Evolutionary conservation across 345 rosid species (phyloP), one percentile per base, ranked within the genome.

Genomic region (Barbarea vulgaris): DNA sequence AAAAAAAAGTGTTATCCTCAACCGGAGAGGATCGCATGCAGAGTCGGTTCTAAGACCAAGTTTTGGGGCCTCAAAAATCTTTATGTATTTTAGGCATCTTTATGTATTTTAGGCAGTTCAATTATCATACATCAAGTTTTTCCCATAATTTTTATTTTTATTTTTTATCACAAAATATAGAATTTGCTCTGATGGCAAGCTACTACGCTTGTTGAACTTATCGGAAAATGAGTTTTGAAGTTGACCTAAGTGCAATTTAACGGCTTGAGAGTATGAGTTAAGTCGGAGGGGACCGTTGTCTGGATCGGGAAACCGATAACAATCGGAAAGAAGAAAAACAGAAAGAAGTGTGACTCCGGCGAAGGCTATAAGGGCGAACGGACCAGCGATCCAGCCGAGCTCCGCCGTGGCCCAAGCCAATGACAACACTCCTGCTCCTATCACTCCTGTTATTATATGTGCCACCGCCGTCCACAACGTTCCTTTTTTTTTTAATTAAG

Each of bases 401-500:
- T 87, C 86, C 5, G 93, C 86, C 14, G 73, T 74, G 66, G 90
- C 81, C 96, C 96, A 91, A 9, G 93, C 89, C 7, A 91, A 84
- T 0, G 97, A 91, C 48, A 89, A 73, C 24, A 91, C 93, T 64
- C 96, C 97, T 8, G 96, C 88, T 37, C 96, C 96, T 21, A 89
- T 86, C 72, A 91, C 93, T 60, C 90, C 93, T 4, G 96, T 84
- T 72, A 91, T 89, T 27, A 88, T 79, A 72, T 88, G 92, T 3
- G 93, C 84, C 67, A 78, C 64, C 2, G 92, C 93, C 9, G 87
- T 85, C 90, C 91, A 83, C 22, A 75, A 1, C 5, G 83, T 88
- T 53, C 93, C 90, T 90, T 69, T 42, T 15, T 37, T 11, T 30
- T 36, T 18, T 0, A 76, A 64, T 17, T 1, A 55, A 55, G 18